Base-by-base conservation (phyloP, 768 basidiomycete genomes). In the Russula sp. region DNA sequence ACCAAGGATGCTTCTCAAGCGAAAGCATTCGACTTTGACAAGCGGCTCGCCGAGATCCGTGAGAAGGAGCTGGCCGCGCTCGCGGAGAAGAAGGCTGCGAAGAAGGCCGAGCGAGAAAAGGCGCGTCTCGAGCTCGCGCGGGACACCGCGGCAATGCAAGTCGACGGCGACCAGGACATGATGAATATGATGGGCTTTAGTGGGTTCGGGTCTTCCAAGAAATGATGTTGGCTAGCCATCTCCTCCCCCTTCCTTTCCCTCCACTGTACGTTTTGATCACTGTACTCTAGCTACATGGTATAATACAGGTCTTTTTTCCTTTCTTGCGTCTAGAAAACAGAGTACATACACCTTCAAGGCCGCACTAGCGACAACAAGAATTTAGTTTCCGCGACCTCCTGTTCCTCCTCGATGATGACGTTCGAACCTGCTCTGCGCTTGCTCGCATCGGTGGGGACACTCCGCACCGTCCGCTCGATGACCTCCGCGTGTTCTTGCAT, bases 21-120 rank as follows among this genome's bases (percentile, higher is more conserved):
- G 0, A 97, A 97, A 71, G 83, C 86, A n/a, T 99, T 84, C 70
- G 96, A 99, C 75, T 99, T 99, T 75, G 88, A 94, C 69, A 77
- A 88, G 69, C 89, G 97, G 32, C 75, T 98, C 13, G 83, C 85
- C 36, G 90, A 93, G 67, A 84, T 98, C 54, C 85, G 83, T 66
- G 83, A 81, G 34, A 86, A 83, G 66, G 92, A 95, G 72, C 75
- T 78, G 10, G 77, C 81, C 0, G 73, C 81, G 29, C 83, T 90
- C 13, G 83, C 83, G 36, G 81, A 86, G 73, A 87, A 86, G 74
- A 94, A 90, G 68, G 81, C 85, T 9, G 82, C 86, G 64, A 90
- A 87, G 73, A 89, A 88, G 70, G 89, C 85, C 11, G 83, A 84
- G 70, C 88, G 86, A 69, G 85, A 90, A 68, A 83, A 83, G 68